Evolutionary conservation across 192 early-diverging fungal genomes (phyloP).

Genomic region (Entomortierella lignicola): DNA sequence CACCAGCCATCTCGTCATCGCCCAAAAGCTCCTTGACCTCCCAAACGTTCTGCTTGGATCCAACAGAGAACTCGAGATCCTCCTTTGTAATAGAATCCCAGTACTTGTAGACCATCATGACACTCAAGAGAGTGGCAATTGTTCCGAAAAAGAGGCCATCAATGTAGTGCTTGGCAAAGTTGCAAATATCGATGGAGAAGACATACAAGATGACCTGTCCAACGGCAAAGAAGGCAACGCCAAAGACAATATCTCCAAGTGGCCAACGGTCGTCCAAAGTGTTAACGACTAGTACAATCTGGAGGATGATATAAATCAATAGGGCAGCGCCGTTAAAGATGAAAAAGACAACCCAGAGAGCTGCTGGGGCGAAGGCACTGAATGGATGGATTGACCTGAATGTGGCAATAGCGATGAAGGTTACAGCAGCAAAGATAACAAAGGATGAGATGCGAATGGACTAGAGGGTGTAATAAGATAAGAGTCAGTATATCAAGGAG

Average conservation of each 20-base stretch:
- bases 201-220: conserved; percentile 80
- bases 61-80: conserved; percentile 90
- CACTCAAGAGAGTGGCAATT: conserved; percentile 80
- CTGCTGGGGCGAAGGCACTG: conserved; percentile 60
- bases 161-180: conserved; percentile 84
- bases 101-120: conserved; percentile 97
- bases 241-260: conserved; percentile 85
- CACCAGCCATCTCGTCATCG: conserved; percentile 61
- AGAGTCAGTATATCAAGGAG: not conserved
- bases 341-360: conserved; percentile 81
- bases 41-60: conserved; percentile 86
- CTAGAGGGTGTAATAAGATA: conserved; percentile 52
- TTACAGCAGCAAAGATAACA: conserved; percentile 74
- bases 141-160: conserved; percentile 93
- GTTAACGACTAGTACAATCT: conserved; percentile 86
- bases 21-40: conserved; percentile 78
- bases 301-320: conserved; percentile 81
- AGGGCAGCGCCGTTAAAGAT: conserved; percentile 77
- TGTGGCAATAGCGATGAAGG: conserved; percentile 76
- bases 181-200: conserved; percentile 78
- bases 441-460: conserved; percentile 81
- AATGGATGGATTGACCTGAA: conserved; percentile 71
- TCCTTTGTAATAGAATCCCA: conserved; percentile 95
- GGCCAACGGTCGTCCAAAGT: conserved; percentile 91
- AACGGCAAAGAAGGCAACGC: conserved; percentile 77